A percentile compares a stretch with the other conserved stretches of the same genome.
Evolutionary conservation across 306 rosid genomes (phyloP).

Genomic region (Prunus armeniaca): DNA sequence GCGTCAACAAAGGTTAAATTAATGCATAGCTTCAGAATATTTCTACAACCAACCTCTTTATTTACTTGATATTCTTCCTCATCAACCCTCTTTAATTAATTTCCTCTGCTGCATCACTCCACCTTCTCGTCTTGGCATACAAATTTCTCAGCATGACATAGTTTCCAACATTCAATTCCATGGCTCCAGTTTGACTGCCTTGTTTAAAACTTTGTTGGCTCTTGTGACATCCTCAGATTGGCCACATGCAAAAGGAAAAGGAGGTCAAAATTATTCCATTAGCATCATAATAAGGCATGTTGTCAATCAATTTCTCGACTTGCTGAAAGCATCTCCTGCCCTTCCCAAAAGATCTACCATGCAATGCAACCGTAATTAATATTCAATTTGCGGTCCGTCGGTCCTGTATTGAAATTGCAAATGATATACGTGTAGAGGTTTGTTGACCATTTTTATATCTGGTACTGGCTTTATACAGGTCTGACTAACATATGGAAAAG

Average conservation of each 20-base stretch:
- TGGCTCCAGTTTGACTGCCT: conserved; percentile 41
- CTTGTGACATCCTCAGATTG: conserved; percentile 46
- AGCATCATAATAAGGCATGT: conserved; percentile 52
- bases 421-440: too few relatives aligned
- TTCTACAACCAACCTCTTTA: too few relatives aligned
- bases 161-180: conserved; percentile 35
- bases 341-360: conserved; percentile 71
- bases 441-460: too few relatives aligned
- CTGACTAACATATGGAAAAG: too few relatives aligned
- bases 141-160: conserved; percentile 60
- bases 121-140: conserved; percentile 52
- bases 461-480: too few relatives aligned
- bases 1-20: too few relatives aligned
- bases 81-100: conserved; percentile 40
- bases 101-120: conserved; percentile 53
- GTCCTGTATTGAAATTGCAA: too few relatives aligned
- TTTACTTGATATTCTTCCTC: conserved; percentile 39
- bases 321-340: conserved; percentile 64
- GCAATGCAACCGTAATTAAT: conserved; percentile 65
- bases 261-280: conserved; percentile 67
- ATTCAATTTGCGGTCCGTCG: conserved; percentile 49
- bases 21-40: too few relatives aligned
- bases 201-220: conserved; percentile 53
- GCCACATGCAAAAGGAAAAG: conserved; percentile 64
- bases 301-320: conserved; percentile 52